A percentile compares a stretch with the other conserved stretches of the same genome.
These are phyloP conservation scores for Nepenthes mirabilis DNA, from an alignment of 148 eudicot species.

Conservation along the genomic window DNA sequence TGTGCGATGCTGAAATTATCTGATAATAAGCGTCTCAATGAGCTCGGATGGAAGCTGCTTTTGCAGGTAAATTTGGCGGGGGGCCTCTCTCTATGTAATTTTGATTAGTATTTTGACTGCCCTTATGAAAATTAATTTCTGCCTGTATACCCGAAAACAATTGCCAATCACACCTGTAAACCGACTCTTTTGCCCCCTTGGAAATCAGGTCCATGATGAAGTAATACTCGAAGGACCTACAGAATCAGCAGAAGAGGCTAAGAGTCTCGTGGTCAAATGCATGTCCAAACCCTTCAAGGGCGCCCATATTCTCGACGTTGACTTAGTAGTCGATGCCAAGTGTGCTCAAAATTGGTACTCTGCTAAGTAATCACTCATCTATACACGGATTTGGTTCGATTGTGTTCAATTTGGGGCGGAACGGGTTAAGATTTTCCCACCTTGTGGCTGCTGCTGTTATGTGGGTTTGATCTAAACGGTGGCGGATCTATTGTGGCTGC, in stretches of 20 bases:
- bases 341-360: conserved; percentile 83
- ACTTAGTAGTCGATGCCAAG: conserved; percentile 75
- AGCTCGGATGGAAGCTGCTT: conserved; percentile 88
- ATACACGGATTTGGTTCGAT: too few relatives aligned
- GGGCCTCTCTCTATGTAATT: background rate
- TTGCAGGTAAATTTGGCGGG: conserved; percentile 54
- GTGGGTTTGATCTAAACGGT: too few relatives aligned
- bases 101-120: background rate
- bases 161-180: too few relatives aligned
- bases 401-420: too few relatives aligned
- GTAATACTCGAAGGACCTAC: conserved; percentile 91
- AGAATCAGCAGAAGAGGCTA: conserved; percentile 76
- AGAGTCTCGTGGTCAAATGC: conserved; percentile 69
- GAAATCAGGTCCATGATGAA: conserved; percentile 84
- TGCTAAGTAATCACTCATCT: conserved; percentile 37
- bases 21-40: conserved; percentile 49
- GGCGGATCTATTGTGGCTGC: too few relatives aligned
- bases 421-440: too few relatives aligned
- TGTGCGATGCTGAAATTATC: conserved; percentile 92
- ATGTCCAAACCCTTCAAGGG: conserved; percentile 89
- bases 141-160: too few relatives aligned
- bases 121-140: too few relatives aligned
- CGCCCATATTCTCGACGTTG: conserved; percentile 61
- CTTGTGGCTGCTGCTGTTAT: too few relatives aligned
- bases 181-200: background rate